Evolutionary conservation across 768 basidiomycete genomes (phyloP).

Genomic region (Candolleomyces aberdarensis): DNA sequence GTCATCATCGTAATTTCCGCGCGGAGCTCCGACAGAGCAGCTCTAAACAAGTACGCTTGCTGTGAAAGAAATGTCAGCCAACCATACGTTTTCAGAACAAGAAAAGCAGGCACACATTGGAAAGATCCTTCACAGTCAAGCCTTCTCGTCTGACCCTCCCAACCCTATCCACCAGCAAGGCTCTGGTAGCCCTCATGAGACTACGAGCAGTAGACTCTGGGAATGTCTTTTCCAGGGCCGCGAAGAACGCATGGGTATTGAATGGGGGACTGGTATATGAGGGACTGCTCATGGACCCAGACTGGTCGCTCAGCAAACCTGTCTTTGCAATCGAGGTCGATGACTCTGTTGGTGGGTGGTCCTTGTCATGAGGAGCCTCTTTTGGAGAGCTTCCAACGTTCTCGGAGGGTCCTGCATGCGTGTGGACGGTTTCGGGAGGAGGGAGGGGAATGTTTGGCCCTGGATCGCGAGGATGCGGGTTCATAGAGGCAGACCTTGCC

Average conservation of each 20-base stretch:
- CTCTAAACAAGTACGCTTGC: conserved; percentile 96
- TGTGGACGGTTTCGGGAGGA: conserved; percentile 7
- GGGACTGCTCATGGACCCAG: conserved; percentile 21
- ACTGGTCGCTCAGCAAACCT: background rate
- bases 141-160: conserved; percentile 71
- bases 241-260: conserved; percentile 77
- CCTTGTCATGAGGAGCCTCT: conserved; percentile 9
- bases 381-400: background rate
- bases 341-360: conserved; percentile 9
- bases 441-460: conserved; percentile 2
- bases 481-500: conserved; percentile 13
- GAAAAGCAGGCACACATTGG: conserved; percentile 56
- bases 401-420: conserved; percentile 3
- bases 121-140: conserved; percentile 72
- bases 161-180: conserved; percentile 72
- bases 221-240: conserved; percentile 68
- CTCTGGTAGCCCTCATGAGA: conserved; percentile 82
- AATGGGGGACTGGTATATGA: conserved; percentile 72
- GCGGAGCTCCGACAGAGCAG: conserved; percentile 86
- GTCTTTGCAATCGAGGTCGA: background rate
- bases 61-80: conserved; percentile 24
- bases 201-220: conserved; percentile 69
- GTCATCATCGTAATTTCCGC: conserved; percentile 81
- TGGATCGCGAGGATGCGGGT: conserved; percentile 20
- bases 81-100: background rate